Base-by-base conservation (phyloP, 2,329 filamentous ascomycete species). In the Aureobasidium leucospermi region DNA sequence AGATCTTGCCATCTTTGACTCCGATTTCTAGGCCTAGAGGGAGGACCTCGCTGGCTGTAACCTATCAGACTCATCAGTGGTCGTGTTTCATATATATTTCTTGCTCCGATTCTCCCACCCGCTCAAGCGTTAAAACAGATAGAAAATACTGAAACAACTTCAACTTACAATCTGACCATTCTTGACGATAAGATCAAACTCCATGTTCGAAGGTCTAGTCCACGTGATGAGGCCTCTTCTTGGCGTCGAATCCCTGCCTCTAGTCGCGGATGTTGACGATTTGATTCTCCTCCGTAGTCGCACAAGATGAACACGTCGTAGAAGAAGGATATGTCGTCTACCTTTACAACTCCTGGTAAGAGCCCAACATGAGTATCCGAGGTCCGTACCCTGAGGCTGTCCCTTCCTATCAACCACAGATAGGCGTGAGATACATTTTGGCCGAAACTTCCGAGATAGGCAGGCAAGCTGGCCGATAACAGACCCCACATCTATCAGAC, bases 21-120 rank as follows among this genome's bases (percentile, higher is more conserved):
- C 77, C 78, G 39, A 81, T 77, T 19, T 79, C 75, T 7, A 76
- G 70, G 2, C 73, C 74, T 5, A 69, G 64, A 9, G 74, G 70
- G 3, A 79, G 68, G 6, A 78, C 68, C 61, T 80, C 78, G 28
- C 74, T 72, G 4, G 78, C 75, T 23, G 77, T 80, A 43, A 77
- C 75, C 76, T 78, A 32, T 5, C 16, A 6, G 10, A 6, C 34
- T 3, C 3, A 16, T 59, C 1, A 59, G 57, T 13, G 29, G 7
- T 13, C 19, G n/a, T n/a, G 1, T 41, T 15, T 19, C 2, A 7
- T 9, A n/a, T 36, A 23, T 23, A 23, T 23, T 23, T 23, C 23
- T 23, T 23, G 23, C 23, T 23, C 23, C 23, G 3, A 2, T 23
- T 23, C 23, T 23, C 23, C 23, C 23, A 23, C 2, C 23, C 23